Base-by-base conservation (phyloP, 352 stramenopile species). In the Thalassiosira hispida region DNA sequence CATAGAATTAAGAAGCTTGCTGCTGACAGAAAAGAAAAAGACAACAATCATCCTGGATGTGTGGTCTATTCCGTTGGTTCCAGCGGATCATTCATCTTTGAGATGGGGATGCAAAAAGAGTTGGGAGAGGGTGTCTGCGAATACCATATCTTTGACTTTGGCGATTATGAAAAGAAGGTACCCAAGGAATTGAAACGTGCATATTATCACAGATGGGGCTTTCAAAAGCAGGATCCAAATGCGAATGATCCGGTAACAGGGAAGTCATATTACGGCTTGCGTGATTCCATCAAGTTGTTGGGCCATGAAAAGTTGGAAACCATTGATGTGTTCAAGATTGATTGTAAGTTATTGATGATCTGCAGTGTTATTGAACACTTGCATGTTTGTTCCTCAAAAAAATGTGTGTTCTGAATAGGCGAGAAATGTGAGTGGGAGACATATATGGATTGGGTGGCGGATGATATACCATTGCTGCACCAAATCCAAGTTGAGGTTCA, bases 281-380 rank as follows among this genome's bases (percentile, higher is more conserved):
- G 47, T 23, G 80, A 90, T 55, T 88, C 74, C 7, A 73, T 90
- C 1, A 44, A 79, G 23, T 23, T 74, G 38, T 65, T 91, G 14
- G 87, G 87, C 18, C 87, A 93, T 59, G 57, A 83, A 16, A 65
- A 83, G 12, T 66, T 76, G 49, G 81, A 71, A 47, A 66, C 52
- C 35, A 89, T 93, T 60, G 84, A 93, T 69, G 56, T 93, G 22
- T 90, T 93, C 52, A 91, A 91, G 64, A 91, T 91, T 78, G 86
- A 90, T 77, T 91, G 87, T 71, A n/a, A 59, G 49, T 59, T 35
- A 31, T 18, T 31, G 1, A 18, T 59, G 49, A 33, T 23, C 2
- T 62, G 51, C 23, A 38, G 27, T 14, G 31, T 38, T 38, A 3
- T 38, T 38, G 3, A 9, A 12, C 7, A 4, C 20, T 25, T 33